Evolutionary conservation across 495 filamentous ascomycete genomes (phyloP).

Genomic region (Aspergillus saccharolyticus): DNA sequence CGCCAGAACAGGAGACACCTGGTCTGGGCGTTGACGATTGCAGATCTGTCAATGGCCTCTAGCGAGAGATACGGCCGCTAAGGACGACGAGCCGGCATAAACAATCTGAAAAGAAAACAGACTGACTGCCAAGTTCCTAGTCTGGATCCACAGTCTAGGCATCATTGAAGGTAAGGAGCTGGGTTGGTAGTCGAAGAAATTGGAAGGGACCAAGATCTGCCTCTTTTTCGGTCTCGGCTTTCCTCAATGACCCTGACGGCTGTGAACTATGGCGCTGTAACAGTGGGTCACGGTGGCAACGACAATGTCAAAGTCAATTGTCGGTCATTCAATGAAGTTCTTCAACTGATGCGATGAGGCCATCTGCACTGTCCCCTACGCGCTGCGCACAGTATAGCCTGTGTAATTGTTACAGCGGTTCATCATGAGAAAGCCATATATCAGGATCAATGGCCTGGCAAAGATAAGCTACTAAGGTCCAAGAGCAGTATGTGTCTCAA

Average conservation of each 20-base stretch:
- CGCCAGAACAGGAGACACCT: neutral
- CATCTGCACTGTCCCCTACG: neutral
- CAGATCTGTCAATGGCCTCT: neutral
- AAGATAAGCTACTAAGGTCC: neutral
- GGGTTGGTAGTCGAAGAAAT: constrained; percentile 4
- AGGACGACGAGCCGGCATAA: neutral
- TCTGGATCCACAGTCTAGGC: neutral
- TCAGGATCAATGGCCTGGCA: neutral
- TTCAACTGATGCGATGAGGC: neutral
- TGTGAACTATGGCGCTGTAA: constrained; percentile 6
- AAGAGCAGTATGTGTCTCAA: neutral
- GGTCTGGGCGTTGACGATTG: neutral
- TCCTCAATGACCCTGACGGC: constrained; percentile 5
- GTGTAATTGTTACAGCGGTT: neutral
- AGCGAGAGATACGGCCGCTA: neutral
- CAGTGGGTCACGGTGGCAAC: constrained; percentile 9
- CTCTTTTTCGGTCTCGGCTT: constrained; percentile 10
- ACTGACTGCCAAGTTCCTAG: neutral
- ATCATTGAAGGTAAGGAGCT: constrained; percentile 2
- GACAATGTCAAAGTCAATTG: constrained; percentile 12
- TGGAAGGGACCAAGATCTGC: constrained; percentile 2
- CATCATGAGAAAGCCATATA: neutral
- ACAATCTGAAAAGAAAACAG: neutral
- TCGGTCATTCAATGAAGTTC: neutral
- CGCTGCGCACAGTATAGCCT: neutral